Base-by-base conservation (phyloP, 768 basidiomycete genomes). In the Agaricus sinodeliciosus region DNA sequence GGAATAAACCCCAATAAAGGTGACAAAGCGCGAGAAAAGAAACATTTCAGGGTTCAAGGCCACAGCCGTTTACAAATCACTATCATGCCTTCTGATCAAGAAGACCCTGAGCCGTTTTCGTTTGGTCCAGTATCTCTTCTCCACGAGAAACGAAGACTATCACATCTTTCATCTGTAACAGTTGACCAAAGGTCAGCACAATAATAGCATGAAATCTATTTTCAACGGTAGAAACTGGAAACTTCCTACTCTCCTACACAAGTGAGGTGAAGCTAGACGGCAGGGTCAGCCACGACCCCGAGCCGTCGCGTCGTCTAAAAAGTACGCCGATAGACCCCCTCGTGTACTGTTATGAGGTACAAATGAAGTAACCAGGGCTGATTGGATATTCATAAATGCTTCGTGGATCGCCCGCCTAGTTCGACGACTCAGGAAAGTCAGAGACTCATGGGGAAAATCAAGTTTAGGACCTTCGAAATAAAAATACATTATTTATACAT, bases 251-350 rank as follows among this genome's bases (percentile, higher is more conserved):
- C n/a, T n/a, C 15, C 12, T 13, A 16, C 12, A 1, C 5, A 4
- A 31, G 11, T 8, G 12, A 13, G 12, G 37, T 19, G 28, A 45
- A 39, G 43, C 51, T 26, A 40, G 42, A 15, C 7, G 2, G 12
- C 51, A 53, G 52, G 52, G 52, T 54, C 52, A 28, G 39, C 27
- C 46, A 43, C 46, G 46, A 37, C 31, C 19, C 46, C 9, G 7
- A 43, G 9, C 36, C 43, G 35, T 46, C 45, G 18, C 37, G 41
- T 15, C 36, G 28, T 31, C 28, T 31, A 31, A 46, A 40, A n/a
- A 43, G 19, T 22, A 41, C 22, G 26, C 27, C 28, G 15, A 19
- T 18, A 12, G 48, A 39, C 51, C 52, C 52, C 52, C 52, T 54
- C 52, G 46, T 54, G 52, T 48, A 15, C 18, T 5, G 18, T 11